phyloP scores from a whole-genome alignment of 495 filamentous ascomycete genomes.

The Aspergillus steynii region DNA sequence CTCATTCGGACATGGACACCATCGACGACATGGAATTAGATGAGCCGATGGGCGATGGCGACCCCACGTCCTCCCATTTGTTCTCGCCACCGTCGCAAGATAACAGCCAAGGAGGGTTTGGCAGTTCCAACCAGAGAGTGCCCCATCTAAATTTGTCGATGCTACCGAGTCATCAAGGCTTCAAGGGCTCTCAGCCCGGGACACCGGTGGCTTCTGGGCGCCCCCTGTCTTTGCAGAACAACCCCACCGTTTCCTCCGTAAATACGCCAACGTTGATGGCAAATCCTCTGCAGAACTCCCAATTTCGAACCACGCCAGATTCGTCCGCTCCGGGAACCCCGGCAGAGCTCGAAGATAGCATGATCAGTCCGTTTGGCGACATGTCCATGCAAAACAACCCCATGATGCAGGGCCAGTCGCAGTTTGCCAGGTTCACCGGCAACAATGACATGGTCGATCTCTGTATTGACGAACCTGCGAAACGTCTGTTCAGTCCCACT shows the following conservation, averaged over 20 bases:
- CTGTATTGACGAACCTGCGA: constrained; percentile 95
- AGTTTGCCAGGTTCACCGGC: constrained; percentile 43
- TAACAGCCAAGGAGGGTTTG: constrained; percentile 60
- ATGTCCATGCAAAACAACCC: constrained; percentile 59
- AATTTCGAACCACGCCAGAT: constrained; percentile 69
- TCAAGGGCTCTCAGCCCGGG: constrained; percentile 80
- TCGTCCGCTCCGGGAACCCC: constrained; percentile 76
- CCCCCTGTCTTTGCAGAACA: constrained; percentile 72
- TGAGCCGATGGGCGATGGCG: constrained; percentile 66
- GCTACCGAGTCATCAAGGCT: constrained; percentile 69
- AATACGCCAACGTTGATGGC: constrained; percentile 88
- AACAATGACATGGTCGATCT: constrained; percentile 64
- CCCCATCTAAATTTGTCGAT: constrained; percentile 75
- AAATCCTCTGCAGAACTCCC: constrained; percentile 60
- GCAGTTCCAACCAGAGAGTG: constrained; percentile 65
- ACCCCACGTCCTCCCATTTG: constrained; percentile 62
- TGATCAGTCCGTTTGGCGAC: constrained; percentile 52
- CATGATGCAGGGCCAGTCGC: constrained; percentile 56
- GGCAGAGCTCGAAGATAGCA: constrained; percentile 61
- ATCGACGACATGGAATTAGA: constrained; percentile 98
- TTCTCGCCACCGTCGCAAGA: constrained; percentile 56
- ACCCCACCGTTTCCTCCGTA: constrained; percentile 96
- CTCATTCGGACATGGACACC: constrained; percentile 71
- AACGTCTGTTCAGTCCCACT: constrained; percentile 84
- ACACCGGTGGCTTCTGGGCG: constrained; percentile 76